Evolutionary conservation across 805 yeast genomes (phyloP).

Genomic region (Pichia nakasei): DNA sequence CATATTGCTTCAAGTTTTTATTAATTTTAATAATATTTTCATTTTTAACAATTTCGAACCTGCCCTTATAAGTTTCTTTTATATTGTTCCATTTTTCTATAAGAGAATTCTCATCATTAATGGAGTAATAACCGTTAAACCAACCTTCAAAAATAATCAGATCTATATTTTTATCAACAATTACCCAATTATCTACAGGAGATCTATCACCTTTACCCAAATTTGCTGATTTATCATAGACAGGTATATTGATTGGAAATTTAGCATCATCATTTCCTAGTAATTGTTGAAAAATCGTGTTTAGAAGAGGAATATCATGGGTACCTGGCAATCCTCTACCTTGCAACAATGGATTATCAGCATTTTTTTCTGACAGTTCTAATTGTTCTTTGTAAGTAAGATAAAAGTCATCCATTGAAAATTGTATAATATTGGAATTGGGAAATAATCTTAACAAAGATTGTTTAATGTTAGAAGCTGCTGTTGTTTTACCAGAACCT

Average conservation of each 20-base stretch:
- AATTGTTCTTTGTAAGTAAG: slow-evolving; percentile 55
- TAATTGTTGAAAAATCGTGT: slow-evolving; percentile 28
- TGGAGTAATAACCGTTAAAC: slow-evolving; percentile 70
- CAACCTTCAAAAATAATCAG: slow-evolving; percentile 86
- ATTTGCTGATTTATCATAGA: slow-evolving; percentile 67
- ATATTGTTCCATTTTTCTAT: slow-evolving; percentile 21
- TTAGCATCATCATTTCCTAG: slow-evolving; percentile 17
- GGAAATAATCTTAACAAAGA: slow-evolving; percentile 30
- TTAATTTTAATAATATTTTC: slow-evolving; percentile 37
- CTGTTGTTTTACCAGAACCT: slow-evolving; percentile 68
- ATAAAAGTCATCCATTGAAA: slow-evolving; percentile 86
- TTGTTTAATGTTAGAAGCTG: slow-evolving; percentile 34
- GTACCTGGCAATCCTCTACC: slow-evolving; percentile 95
- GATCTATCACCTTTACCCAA: slow-evolving; percentile 75
- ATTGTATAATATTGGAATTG: slow-evolving; percentile 31
- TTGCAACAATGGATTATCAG: slow-evolving; percentile 36
- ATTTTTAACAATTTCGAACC: slow-evolving; percentile 12
- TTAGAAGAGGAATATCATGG: slow-evolving; percentile 57
- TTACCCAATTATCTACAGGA: slow-evolving; percentile 32
- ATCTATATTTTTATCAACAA: slow-evolving; percentile 35
- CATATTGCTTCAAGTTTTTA: slow-evolving; percentile 40
- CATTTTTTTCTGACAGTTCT: slow-evolving; percentile 30
- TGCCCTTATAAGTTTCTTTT: slow-evolving; percentile 12
- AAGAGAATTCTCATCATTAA: slow-evolving; percentile 25
- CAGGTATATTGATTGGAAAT: slow-evolving; percentile 39